These are phyloP conservation scores for Aspergillus heteromorphus DNA, from an alignment of 495 filamentous ascomycete genomes.

Conservation along the genomic window DNA sequence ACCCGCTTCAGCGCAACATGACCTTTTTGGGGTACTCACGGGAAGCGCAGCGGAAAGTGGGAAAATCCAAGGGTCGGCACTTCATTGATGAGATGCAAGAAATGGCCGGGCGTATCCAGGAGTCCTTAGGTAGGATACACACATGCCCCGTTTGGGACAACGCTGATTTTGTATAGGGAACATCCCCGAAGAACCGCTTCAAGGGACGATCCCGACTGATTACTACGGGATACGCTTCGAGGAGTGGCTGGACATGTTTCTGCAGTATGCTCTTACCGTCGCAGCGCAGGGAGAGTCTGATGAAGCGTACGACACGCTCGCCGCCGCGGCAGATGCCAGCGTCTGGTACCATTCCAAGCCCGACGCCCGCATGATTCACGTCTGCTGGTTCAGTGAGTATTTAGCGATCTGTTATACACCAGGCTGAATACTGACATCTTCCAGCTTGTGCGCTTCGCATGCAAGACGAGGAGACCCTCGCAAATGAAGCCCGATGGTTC, in stretches of 20 bases:
- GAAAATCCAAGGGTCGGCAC: conserved; percentile 20
- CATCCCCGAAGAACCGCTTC: conserved; percentile 22
- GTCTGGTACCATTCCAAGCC: conserved; percentile 68
- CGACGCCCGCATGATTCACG: conserved; percentile 65
- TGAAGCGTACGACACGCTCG: conserved; percentile 72
- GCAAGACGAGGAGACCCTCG: conserved; percentile 72
- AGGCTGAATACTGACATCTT: conserved; percentile 14
- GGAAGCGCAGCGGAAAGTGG: conserved; percentile 41
- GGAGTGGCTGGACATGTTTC: conserved; percentile 85
- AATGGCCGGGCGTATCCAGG: conserved; percentile 60
- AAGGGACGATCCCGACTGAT: conserved; percentile 46
- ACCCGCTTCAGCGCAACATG: conserved; percentile 65
- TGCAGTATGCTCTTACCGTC: conserved; percentile 72
- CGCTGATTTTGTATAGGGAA: conserved; percentile 17
- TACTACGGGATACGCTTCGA: conserved; percentile 77
- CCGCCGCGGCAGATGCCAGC: conserved; percentile 66
- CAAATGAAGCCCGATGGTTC: conserved; percentile 66
- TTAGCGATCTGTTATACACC: neutral
- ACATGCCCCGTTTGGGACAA: too few relatives aligned
- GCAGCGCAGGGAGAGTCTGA: conserved; percentile 53
- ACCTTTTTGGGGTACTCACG: conserved; percentile 61
- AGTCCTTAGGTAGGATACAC: conserved; percentile 43
- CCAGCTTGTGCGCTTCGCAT: conserved; percentile 73
- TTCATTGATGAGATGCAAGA: conserved; percentile 58
- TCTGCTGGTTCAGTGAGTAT: conserved; percentile 69